These are phyloP conservation scores for Inonotus obliquus DNA, from an alignment of 1,284 basidiomycete species.

Conservation along the genomic window DNA sequence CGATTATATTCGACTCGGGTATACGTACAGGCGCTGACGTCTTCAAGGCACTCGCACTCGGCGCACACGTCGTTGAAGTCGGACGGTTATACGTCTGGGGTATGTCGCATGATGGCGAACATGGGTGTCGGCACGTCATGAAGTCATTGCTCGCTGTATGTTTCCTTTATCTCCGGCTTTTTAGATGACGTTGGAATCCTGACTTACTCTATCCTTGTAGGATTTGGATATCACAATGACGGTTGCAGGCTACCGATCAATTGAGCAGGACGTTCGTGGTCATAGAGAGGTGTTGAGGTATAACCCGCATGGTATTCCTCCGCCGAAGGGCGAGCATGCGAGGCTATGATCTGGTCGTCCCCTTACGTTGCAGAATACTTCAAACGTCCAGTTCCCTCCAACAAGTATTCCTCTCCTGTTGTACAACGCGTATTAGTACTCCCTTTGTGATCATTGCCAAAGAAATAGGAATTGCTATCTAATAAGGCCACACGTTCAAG, in stretches of 20 bases:
- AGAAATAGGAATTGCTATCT: too few relatives aligned
- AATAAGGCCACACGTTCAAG: too few relatives aligned
- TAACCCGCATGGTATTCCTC: conserved; percentile 35
- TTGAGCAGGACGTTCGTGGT: conserved; percentile 33
- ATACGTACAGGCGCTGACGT: conserved; percentile 52
- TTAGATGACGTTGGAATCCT: background rate
- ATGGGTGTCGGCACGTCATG: conserved; percentile 51
- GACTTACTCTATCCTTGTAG: conserved; percentile 22
- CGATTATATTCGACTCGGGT: conserved; percentile 58
- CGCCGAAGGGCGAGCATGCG: conserved; percentile 35
- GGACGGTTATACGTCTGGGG: conserved; percentile 48
- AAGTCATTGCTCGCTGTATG: conserved; percentile 47
- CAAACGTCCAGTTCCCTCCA: too few relatives aligned
- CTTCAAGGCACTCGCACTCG: conserved; percentile 52
- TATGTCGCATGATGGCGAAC: conserved; percentile 44
- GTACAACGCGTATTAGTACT: too few relatives aligned
- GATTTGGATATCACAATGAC: conserved; percentile 57
- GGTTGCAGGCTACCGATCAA: conserved; percentile 41
- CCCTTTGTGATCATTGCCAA: too few relatives aligned
- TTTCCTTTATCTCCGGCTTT: background rate
- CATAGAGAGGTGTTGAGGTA: conserved; percentile 35
- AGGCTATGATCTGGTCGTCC: conserved; percentile 29
- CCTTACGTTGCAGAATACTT: background rate
- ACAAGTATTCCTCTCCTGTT: too few relatives aligned
- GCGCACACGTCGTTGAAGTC: conserved; percentile 42